Evolutionary conservation across 345 rosid species (phyloP).

Genomic region (Alliaria petiolata): DNA sequence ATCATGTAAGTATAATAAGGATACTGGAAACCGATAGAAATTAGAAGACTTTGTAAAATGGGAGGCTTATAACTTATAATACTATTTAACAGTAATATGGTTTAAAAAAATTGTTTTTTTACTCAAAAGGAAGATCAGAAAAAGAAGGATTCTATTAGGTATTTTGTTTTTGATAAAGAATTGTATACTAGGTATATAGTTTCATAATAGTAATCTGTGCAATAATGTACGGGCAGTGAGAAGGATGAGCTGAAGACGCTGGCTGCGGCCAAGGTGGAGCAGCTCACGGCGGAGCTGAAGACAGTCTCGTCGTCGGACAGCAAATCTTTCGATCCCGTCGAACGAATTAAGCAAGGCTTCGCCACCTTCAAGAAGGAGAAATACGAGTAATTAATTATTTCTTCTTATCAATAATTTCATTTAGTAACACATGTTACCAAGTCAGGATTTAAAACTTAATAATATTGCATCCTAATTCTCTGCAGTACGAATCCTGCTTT

Average conservation of each 20-base stretch:
- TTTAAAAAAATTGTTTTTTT: background rate
- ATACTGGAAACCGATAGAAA: background rate
- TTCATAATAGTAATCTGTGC: background rate
- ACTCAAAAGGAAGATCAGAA: background rate
- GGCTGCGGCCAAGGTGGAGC: constrained; percentile 75
- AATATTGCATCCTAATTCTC: background rate
- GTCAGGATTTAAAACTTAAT: background rate
- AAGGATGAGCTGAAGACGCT: constrained; percentile 65
- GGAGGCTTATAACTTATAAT: background rate
- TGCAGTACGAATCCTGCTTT: constrained; percentile 68
- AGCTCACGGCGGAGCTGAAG: constrained; percentile 68
- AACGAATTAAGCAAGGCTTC: constrained; percentile 71
- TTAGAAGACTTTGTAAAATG: background rate
- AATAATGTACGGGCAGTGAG: constrained; percentile 45
- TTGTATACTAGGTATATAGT: background rate
- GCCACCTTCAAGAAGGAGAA: constrained; percentile 66
- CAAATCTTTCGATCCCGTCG: constrained; percentile 44
- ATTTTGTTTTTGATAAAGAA: too few species aligned
- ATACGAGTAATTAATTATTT: constrained; percentile 48
- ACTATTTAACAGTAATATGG: background rate
- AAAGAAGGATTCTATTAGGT: background rate
- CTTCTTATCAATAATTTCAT: background rate
- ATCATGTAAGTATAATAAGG: constrained; percentile 44
- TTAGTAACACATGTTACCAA: background rate
- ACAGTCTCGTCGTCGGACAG: constrained; percentile 24